Conservation (phyloP, 2,329 filamentous ascomycete species). For the Calycina herbarum region DNA sequence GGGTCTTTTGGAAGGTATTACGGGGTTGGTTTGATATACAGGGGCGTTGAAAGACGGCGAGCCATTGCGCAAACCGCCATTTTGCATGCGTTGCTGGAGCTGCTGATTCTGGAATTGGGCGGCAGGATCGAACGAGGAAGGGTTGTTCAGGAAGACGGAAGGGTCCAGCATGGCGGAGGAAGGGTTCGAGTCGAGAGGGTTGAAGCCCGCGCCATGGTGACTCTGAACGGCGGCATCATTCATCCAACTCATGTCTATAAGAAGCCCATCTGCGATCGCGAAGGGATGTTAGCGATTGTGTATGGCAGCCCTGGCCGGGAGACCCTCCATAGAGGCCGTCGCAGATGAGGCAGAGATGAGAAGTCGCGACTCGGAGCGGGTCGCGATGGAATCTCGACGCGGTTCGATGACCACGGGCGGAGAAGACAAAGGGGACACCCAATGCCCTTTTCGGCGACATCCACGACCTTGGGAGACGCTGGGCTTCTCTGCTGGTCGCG, state of each 20-base stretch:
- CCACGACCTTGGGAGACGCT: conserved; percentile 20
- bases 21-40: conserved; percentile 78
- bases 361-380: conserved; percentile 28
- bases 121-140: conserved; percentile 58
- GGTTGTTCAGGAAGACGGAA: conserved; percentile 61
- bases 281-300: conserved; percentile 32
- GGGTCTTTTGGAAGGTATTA: conserved; percentile 87
- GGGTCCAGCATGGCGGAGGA: conserved; percentile 64
- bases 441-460: conserved; percentile 27
- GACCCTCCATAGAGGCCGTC: conserved; percentile 26
- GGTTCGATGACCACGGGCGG: conserved; percentile 29
- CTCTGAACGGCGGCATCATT: conserved; percentile 67
- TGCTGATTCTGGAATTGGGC: conserved; percentile 51
- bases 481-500: conserved; percentile 15
- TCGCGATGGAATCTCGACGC: conserved; percentile 36
- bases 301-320: conserved; percentile 4
- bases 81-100: conserved; percentile 64
- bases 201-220: conserved; percentile 69
- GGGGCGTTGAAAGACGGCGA: conserved; percentile 77
- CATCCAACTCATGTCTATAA: conserved; percentile 69
- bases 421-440: conserved; percentile 20
- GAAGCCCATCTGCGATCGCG: conserved; percentile 40
- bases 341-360: conserved; percentile 27
- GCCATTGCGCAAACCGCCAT: conserved; percentile 79
- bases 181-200: conserved; percentile 62